phyloP scores from a whole-genome alignment of 768 basidiomycete species.

The Kwoniella botswanensis region DNA sequence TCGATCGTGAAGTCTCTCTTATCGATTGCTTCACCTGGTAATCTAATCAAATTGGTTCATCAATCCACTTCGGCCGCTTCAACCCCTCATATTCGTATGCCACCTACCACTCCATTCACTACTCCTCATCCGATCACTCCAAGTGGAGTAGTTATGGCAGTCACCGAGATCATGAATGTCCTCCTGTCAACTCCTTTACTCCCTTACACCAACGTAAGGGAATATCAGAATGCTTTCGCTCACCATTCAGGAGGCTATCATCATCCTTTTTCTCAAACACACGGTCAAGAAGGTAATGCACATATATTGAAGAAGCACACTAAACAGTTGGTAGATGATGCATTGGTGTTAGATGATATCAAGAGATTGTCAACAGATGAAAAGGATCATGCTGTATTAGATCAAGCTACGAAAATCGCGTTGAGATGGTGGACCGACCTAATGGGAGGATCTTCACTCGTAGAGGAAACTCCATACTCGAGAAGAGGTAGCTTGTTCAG shows the following conservation, averaged over 20 bases:
- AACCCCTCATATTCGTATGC: constrained; percentile 18
- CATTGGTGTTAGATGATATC: background rate
- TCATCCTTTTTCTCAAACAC: constrained; percentile 4
- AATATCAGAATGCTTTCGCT: constrained; percentile 29
- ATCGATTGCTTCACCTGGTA: constrained; percentile 31
- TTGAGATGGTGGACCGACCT: constrained; percentile 48
- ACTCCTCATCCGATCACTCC: constrained; percentile 41
- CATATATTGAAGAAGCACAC: constrained; percentile 12
- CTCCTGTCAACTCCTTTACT: constrained; percentile 38
- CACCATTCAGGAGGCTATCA: constrained; percentile 10
- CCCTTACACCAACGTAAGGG: constrained; percentile 8
- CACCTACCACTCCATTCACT: constrained; percentile 15
- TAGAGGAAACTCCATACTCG: constrained; percentile 14
- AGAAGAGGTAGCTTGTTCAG: constrained; percentile 36
- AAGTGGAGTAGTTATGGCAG: constrained; percentile 35
- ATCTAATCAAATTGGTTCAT: constrained; percentile 43
- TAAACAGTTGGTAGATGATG: constrained; percentile 10
- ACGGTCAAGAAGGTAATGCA: constrained; percentile 14
- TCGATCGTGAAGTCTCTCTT: constrained; percentile 25
- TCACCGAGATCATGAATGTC: constrained; percentile 40
- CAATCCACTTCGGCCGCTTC: constrained; percentile 33
- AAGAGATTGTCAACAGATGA: constrained; percentile 7
- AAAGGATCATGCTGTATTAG: constrained; percentile 25
- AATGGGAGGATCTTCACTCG: constrained; percentile 19
- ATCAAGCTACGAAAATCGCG: constrained; percentile 26